A percentile compares a stretch with the other conserved stretches of the same genome.
Evolutionary conservation across 768 basidiomycete species (phyloP).

Genomic region (Roridomyces roridus): DNA sequence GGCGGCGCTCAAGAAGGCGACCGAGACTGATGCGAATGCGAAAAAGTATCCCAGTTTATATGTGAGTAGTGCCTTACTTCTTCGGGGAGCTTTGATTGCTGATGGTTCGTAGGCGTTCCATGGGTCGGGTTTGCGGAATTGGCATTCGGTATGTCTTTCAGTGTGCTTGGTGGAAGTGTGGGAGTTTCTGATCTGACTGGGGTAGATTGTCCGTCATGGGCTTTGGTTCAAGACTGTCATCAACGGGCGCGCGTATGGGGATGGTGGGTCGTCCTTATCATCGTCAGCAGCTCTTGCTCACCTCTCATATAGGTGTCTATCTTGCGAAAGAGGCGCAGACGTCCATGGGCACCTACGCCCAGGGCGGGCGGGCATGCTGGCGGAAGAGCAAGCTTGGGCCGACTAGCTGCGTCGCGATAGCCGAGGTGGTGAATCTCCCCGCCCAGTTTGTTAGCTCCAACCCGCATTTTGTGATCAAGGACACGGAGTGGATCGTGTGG

Average conservation of each 20-base stretch:
- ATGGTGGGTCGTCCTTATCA: constrained; percentile 48
- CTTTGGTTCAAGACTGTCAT: constrained; percentile 63
- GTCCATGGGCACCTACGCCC: constrained; percentile 54
- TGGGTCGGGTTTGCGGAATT: constrained; percentile 67
- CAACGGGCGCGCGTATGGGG: constrained; percentile 67
- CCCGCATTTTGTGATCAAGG: constrained; percentile 63
- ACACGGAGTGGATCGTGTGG: constrained; percentile 78
- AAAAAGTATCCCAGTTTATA: constrained; percentile 52
- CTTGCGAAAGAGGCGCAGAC: constrained; percentile 62
- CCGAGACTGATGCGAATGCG: constrained; percentile 45
- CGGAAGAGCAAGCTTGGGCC: constrained; percentile 55
- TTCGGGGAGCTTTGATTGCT: background rate
- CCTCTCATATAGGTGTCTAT: constrained; percentile 60
- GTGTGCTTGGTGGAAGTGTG: background rate
- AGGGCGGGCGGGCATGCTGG: constrained; percentile 46
- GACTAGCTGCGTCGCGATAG: constrained; percentile 59
- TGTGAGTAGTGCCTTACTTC: constrained; percentile 31
- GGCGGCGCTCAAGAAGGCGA: constrained; percentile 47
- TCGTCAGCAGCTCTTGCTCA: background rate
- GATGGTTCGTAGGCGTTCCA: constrained; percentile 63
- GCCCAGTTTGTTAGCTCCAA: constrained; percentile 55
- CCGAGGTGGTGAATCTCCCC: constrained; percentile 71
- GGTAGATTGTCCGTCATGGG: constrained; percentile 73
- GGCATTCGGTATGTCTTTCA: constrained; percentile 63
- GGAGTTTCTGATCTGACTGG: background rate